Evolutionary conservation across 257 asterid genomes (phyloP), one percentile per base, ranked within the genome.

Genomic region (Coffea eugenioides): DNA sequence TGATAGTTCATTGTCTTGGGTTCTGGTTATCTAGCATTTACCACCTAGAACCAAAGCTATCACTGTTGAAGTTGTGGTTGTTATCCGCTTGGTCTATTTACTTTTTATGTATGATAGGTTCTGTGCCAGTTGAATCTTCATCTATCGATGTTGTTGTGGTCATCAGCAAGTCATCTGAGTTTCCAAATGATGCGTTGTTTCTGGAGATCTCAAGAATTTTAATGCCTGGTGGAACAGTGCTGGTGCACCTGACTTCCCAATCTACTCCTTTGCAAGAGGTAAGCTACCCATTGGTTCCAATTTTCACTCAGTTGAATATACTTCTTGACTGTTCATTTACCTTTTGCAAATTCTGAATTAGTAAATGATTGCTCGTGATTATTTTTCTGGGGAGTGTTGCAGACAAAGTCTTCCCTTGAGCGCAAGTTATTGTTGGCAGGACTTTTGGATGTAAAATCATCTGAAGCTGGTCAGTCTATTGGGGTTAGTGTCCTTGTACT

Each of bases 361-460:
- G n/a, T 54, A n/a, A 27, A 64, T 48, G 31, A 61, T 31, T 69
- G 49, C 12, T 45, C 36, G 3, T 46, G 36, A 27, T 46, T 25
- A 1, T 39, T 51, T 54, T 66, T 18, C 34, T 39, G 79, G 20
- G 27, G 72, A 70, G 75, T 74, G 46, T 76, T 85, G 90, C 92
- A 92, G 98, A 41, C 69, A 25, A 89, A 84, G 69, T 82, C 95
- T 69, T 84, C 91, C 71, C 91, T 89, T n/a, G 94, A 92, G 83
- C 97, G 92, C 70, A 89, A 87, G 88, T 85, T 94, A 75, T 77
- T 96, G 61, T 85, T 96, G 80, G 92, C 95, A 74, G 97, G 99
- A 64, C 94, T 94, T 82, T 72, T 90, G 87, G 97, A 94, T 81
- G 83, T 92, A 41, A 80, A 84, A 80, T 69, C 91, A 82, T 79